These are phyloP conservation scores for Microdochium paspali DNA, from an alignment of 2,329 filamentous ascomycete species.

Conservation along the genomic window DNA sequence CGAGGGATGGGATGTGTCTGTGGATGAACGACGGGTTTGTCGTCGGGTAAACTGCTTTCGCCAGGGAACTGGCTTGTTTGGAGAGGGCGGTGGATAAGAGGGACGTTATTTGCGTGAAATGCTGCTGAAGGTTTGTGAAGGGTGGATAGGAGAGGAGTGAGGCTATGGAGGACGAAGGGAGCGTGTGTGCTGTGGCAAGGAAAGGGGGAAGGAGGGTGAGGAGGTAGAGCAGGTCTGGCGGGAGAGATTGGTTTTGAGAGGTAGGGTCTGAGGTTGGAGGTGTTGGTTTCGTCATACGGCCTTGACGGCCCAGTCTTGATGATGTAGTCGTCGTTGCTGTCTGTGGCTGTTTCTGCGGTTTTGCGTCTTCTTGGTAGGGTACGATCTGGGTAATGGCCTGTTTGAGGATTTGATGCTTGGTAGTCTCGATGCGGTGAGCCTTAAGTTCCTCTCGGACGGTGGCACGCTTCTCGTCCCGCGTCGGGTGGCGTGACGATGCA, in stretches of 20 bases:
- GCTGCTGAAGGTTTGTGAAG: constrained; percentile 33
- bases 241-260: too few species aligned
- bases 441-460: constrained; percentile 40
- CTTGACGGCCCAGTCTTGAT: constrained; percentile 11
- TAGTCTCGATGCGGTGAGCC: constrained; percentile 33
- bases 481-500: constrained; percentile 45
- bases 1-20: constrained; percentile 41
- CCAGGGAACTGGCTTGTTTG: constrained; percentile 34
- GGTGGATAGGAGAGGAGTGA: constrained; percentile 41
- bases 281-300: constrained; percentile 9
- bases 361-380: constrained; percentile 9
- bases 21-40: constrained; percentile 50
- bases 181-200: constrained; percentile 23
- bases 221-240: constrained; percentile 40
- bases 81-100: constrained; percentile 42
- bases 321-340: background rate
- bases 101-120: constrained; percentile 36
- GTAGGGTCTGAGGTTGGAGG: constrained; percentile 8
- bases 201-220: constrained; percentile 45
- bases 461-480: constrained; percentile 38
- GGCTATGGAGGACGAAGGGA: constrained; percentile 24
- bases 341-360: constrained; percentile 7
- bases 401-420: constrained; percentile 40
- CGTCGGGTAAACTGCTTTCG: constrained; percentile 36
- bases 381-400: constrained; percentile 38